Base-by-base conservation (phyloP, 2,329 filamentous ascomycete species). In the Fusarium paranaense region DNA sequence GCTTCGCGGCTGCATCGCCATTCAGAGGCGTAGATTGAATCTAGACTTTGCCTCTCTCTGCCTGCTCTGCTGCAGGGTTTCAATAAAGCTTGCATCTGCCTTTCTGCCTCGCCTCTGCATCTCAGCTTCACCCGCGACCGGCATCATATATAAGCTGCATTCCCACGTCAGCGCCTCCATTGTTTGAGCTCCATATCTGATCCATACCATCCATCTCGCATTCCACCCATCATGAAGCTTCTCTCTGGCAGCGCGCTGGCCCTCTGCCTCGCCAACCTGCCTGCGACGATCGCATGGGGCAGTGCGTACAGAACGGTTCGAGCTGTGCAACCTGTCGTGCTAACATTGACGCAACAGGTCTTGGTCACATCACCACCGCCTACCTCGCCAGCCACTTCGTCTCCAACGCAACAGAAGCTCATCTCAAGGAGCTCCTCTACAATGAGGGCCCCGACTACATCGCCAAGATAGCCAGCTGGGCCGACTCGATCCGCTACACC, bases 311-410 rank as follows among this genome's bases (percentile, higher is more conserved):
- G 47, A 32, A 58, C 56, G 20, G 42, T 32, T 54, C 22, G 11
- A n/a, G 25, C 52, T 27, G 45, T 35, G 27, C 27, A 27, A 16
- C 52, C 30, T 40, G 6, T 57, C 22, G 33, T 66, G 68, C 73
- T 78, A 59, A 75, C 66, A 60, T 22, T 16, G 35, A 47, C 10
- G 35, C 45, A 20, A 18, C 22, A 90, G 89, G 88, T 71, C 85
- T 93, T 64, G 91, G 91, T 2, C 91, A 93, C 80, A 90, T 91
- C 77, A 90, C 91, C 5, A 88, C 91, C 9, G 91, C 90, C 47
- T 92, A 91, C 78, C 79, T 93, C 25, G 91, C 91, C 13, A 87
- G 86, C 74, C 87, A 87, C 78, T 89, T 92, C 76, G 89, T 93
- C 60, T 81, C 87, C 63, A 85, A 88, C 38, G 80, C 85, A 33